Percentiles rank a stretch among this genome's conserved stretches.
Evolutionary conservation across 164 flowering plant species (phyloP).

Genomic region (Dillenia turbinata): DNA sequence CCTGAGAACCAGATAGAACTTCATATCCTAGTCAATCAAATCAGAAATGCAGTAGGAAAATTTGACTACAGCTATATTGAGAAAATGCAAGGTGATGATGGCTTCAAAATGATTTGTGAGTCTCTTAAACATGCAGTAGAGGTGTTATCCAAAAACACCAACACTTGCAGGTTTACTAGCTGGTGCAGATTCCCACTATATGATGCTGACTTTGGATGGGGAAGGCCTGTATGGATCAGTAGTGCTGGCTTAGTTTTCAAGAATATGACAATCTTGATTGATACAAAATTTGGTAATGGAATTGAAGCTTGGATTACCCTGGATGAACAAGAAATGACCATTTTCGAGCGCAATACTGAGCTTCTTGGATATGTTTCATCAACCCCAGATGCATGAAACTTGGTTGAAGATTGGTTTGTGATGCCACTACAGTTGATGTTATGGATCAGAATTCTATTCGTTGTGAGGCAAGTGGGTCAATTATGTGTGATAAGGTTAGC

Average conservation of each 20-base stretch:
- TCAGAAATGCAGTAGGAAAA: constrained; percentile 14
- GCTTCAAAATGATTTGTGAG: not conserved
- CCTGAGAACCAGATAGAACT: not conserved
- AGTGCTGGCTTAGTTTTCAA: not conserved
- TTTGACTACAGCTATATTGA: constrained; percentile 10
- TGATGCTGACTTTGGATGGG: constrained; percentile 44
- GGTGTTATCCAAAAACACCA: constrained; percentile 3
- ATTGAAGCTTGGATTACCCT: constrained; percentile 34
- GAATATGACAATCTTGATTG: constrained; percentile 19
- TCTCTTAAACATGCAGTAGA: not conserved
- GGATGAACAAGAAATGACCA: constrained; percentile 20
- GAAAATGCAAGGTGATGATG: constrained; percentile 14
- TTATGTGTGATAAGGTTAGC: no score
- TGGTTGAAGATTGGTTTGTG: constrained; percentile 20
- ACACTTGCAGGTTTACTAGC: constrained; percentile 17
- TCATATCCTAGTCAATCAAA: constrained; percentile 2
- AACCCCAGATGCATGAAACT: constrained; percentile 12
- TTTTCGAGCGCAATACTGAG: constrained; percentile 17
- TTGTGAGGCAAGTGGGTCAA: no score
- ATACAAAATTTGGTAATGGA: constrained; percentile 23
- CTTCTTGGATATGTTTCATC: constrained; percentile 12
- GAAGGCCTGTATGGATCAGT: constrained; percentile 35
- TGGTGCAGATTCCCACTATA: constrained; percentile 27
- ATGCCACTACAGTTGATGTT: no score
- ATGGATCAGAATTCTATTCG: no score